Conservation (phyloP, 2,329 filamentous ascomycete genomes). For the Aspergillus sp. region DNA sequence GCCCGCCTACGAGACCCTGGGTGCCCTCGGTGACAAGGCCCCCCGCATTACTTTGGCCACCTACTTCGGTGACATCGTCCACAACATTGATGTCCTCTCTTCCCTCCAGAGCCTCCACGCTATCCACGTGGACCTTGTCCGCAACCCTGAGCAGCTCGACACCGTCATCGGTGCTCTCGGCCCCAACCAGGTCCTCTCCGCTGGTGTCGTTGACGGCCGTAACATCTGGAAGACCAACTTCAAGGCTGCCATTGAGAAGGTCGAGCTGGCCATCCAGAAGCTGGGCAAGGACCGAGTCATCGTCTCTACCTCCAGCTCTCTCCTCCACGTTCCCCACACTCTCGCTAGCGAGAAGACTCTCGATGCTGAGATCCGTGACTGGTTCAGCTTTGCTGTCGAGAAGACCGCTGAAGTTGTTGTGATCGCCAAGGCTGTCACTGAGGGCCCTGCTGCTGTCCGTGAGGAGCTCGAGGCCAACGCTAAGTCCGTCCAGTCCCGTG, state of each 20-base stretch:
- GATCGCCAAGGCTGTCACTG: constrained; percentile 95
- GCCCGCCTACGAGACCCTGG: constrained; percentile 89
- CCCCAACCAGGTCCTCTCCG: constrained; percentile 83
- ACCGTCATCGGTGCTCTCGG: constrained; percentile 78
- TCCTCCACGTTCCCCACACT: constrained; percentile 97
- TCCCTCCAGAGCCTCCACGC: constrained; percentile 68
- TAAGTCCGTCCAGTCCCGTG: constrained; percentile 86
- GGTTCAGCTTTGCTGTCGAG: constrained; percentile 97
- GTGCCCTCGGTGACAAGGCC: constrained; percentile 65
- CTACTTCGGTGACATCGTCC: constrained; percentile 98
- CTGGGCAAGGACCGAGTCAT: constrained; percentile 97
- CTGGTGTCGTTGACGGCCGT: constrained; percentile 94
- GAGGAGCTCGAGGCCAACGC: constrained; percentile 94
- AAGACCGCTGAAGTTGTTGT: constrained; percentile 86
- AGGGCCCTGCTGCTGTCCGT: constrained; percentile 80
- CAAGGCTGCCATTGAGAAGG: constrained; percentile 85
- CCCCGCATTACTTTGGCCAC: constrained; percentile 89
- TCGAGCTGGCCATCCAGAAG: constrained; percentile 88
- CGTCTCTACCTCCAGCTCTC: constrained; percentile 92
- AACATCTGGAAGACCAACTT: constrained; percentile 99
- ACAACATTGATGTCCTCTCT: constrained; percentile 91
- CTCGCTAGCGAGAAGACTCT: constrained; percentile 98
- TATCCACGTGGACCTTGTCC: constrained; percentile 92
- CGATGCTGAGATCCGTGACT: constrained; percentile 85
- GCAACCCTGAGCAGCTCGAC: constrained; percentile 95